phyloP scores from a whole-genome alignment of 129 eudicot genomes.

The Helianthus tuberosus region DNA sequence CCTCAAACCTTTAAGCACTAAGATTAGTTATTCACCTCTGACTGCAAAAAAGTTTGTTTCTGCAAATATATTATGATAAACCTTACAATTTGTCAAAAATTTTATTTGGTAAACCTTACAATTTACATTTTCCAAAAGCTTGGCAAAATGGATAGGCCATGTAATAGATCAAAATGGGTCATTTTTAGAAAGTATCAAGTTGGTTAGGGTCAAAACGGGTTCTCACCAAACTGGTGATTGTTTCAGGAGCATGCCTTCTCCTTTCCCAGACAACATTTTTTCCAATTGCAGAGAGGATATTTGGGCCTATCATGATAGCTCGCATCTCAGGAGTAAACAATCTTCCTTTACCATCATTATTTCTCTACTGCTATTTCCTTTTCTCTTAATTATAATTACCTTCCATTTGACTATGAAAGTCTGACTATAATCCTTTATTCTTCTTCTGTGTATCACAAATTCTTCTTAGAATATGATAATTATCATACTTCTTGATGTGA shows the following conservation, averaged over 20 bases:
- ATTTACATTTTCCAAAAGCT: not conserved
- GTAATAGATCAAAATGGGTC: too few relatives aligned
- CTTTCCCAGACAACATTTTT: constrained; percentile 63
- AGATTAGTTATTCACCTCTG: too few relatives aligned
- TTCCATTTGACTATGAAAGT: constrained; percentile 18
- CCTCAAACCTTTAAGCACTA: too few relatives aligned
- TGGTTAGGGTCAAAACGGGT: too few relatives aligned
- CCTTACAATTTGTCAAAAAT: not conserved
- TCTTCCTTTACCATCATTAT: constrained; percentile 1
- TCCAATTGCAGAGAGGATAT: constrained; percentile 54
- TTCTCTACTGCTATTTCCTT: constrained; percentile 6
- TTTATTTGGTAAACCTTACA: not conserved
- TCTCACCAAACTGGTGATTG: constrained; percentile 4
- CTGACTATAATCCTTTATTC: not conserved
- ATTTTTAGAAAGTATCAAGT: too few relatives aligned
- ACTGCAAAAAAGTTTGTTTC: not conserved
- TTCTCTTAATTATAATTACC: not conserved
- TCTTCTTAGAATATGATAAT: too few relatives aligned
- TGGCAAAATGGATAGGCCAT: too few relatives aligned
- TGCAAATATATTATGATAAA: not conserved
- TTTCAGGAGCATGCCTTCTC: constrained; percentile 75
- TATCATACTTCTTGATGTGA: too few relatives aligned
- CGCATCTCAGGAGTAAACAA: constrained; percentile 70
- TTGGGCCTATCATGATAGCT: constrained; percentile 59
- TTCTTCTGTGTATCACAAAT: too few relatives aligned